Percentiles rank a stretch among this genome's conserved stretches.
These are phyloP conservation scores for Fusarium circinatum DNA, from an alignment of 2,329 filamentous ascomycete species.

Conservation along the genomic window DNA sequence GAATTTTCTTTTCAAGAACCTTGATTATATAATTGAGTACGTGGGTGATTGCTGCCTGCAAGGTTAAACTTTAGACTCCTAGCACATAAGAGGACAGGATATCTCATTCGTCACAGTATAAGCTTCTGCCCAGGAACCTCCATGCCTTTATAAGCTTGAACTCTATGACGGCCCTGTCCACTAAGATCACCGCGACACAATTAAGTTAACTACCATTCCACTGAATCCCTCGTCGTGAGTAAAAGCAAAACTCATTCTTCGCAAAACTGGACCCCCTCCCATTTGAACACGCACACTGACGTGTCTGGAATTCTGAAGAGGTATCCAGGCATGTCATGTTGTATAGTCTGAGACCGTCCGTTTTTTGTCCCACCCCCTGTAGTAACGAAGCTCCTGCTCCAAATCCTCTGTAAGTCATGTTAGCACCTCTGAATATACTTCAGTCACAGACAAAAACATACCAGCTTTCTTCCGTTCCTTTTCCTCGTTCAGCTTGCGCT, in stretches of 20 bases:
- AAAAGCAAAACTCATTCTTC: not conserved
- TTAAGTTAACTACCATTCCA: not conserved
- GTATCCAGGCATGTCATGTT: not conserved
- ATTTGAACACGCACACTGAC: not conserved
- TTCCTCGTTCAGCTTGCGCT: not conserved
- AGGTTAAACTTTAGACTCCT: not conserved
- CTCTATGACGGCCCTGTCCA: not conserved
- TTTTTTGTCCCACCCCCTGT: not conserved
- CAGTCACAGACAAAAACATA: not conserved
- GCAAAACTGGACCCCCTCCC: not conserved
- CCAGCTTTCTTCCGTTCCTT: not conserved
- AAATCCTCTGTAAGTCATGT: not conserved
- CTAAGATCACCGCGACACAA: rapidly evolving
- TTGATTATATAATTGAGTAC: not conserved
- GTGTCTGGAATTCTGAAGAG: not conserved
- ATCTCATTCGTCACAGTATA: rapidly evolving
- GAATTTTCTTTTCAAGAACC: not conserved
- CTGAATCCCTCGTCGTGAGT: rapidly evolving
- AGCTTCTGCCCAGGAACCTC: not conserved
- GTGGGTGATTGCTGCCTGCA: too few relatives aligned
- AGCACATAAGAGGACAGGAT: not conserved
- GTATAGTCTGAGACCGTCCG: not conserved
- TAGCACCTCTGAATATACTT: not conserved
- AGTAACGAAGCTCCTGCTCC: not conserved
- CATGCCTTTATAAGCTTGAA: not conserved